Conservation (phyloP, 148 eudicot species). For the Camellia sinensis region DNA sequence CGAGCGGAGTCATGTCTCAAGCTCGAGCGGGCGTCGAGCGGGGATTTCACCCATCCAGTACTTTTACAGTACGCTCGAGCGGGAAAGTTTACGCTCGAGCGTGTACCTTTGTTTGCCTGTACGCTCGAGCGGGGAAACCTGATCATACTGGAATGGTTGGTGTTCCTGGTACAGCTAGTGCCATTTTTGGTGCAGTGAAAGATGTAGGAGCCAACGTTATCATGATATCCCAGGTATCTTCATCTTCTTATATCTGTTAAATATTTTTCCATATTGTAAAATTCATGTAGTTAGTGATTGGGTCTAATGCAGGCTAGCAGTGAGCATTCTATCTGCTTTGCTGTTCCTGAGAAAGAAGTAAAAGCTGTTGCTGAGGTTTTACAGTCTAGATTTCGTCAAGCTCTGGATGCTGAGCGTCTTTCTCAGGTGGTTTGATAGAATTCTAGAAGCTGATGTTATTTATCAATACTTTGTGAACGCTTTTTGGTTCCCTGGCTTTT, state of each 20-base stretch:
- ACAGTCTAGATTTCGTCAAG: slow-evolving; percentile 77
- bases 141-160: slow-evolving; percentile 99
- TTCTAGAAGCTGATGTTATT: background rate
- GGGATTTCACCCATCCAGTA: no score
- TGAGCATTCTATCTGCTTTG: slow-evolving; percentile 98
- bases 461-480: background rate
- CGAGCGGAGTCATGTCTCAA: no score
- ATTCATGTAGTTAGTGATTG: slow-evolving; percentile 16
- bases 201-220: slow-evolving; percentile 97
- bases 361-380: slow-evolving; percentile 84
- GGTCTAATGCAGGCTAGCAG: slow-evolving; percentile 80
- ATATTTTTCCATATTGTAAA: background rate
- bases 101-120: no score
- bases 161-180: slow-evolving; percentile 98
- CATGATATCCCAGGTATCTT: slow-evolving; percentile 92
- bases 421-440: slow-evolving; percentile 61
- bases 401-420: slow-evolving; percentile 91
- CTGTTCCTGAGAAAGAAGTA: slow-evolving; percentile 96
- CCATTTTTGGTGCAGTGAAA: slow-evolving; percentile 83
- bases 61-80: no score
- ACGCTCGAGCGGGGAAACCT: no score
- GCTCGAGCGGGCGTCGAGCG: no score
- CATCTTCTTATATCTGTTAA: background rate
- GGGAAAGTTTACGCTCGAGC: no score
- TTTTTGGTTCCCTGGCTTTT: no score